These are phyloP conservation scores for Phytophthora hybrid DNA, from an alignment of 352 stramenopile species.

Conservation along the genomic window DNA sequence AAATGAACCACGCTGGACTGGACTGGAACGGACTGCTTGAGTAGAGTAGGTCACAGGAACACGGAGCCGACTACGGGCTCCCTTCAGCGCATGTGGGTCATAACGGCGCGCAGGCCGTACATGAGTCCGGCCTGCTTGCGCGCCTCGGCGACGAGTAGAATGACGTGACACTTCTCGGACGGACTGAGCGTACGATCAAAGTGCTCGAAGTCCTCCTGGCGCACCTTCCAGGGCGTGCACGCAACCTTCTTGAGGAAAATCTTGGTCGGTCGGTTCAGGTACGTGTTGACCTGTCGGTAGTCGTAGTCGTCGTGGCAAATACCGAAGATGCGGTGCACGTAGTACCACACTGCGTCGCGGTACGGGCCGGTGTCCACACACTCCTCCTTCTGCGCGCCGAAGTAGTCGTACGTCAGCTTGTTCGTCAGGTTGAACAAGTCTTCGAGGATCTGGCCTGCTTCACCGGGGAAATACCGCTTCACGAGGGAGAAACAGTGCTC, in stretches of 20 bases:
- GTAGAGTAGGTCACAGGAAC: conserved; percentile 24
- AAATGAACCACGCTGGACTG: conserved; percentile 28
- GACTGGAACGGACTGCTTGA: conserved; percentile 39
- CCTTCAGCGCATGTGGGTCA: conserved; percentile 87
- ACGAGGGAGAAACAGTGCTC: conserved; percentile 91
- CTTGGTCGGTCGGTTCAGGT: conserved; percentile 86
- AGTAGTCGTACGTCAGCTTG: conserved; percentile 88
- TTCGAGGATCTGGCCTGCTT: conserved; percentile 85
- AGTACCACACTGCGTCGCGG: conserved; percentile 88
- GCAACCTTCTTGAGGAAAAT: conserved; percentile 90
- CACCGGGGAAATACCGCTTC: conserved; percentile 83
- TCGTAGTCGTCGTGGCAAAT: conserved; percentile 92
- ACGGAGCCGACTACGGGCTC: conserved; percentile 15
- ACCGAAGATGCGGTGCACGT: conserved; percentile 88
- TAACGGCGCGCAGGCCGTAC: conserved; percentile 87
- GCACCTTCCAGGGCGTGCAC: conserved; percentile 88
- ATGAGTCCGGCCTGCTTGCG: conserved; percentile 89
- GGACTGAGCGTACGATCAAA: conserved; percentile 82
- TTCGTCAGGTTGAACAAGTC: conserved; percentile 89
- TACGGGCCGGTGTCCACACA: conserved; percentile 84
- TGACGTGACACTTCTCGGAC: conserved; percentile 89
- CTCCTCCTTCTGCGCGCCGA: conserved; percentile 63
- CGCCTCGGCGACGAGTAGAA: conserved; percentile 82
- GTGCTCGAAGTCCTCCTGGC: conserved; percentile 82
- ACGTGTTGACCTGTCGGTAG: conserved; percentile 86